Base-by-base conservation (phyloP, 306 rosid species). In the Fagus sylvatica region DNA sequence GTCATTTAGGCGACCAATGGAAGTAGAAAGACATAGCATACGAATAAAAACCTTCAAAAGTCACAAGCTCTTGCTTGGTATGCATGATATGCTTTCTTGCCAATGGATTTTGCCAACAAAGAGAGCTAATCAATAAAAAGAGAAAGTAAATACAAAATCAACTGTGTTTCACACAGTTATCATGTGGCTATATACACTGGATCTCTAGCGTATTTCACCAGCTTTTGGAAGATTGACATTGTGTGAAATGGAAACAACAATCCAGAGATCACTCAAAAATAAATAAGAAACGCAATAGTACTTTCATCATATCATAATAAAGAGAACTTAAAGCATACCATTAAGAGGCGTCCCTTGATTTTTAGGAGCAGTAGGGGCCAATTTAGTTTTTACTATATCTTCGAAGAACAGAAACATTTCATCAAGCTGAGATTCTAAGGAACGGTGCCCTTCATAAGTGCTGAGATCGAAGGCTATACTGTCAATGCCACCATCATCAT, bases 351-450 rank as follows among this genome's bases (percentile, higher is more conserved):
- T 73, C 5, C 0, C 54, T 62, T 62, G 79, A 37, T 70, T 73
- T 56, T 77, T 34, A 7, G 77, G 62, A 53, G 54, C 72, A 76
- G 65, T 46, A 39, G 1, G 49, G 57, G 64, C 22, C 2, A 10
- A 40, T 39, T 28, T 34, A 3, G 74, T n/a, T 54, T 73, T 53
- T 79, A 81, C 78, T 53, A 74, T 46, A 76, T 80, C 73, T 71
- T 75, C 85, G 33, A 72, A 37, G 6, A 56, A 67, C 55, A 73
- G 33, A 41, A 46, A 12, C 66, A 84, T 55, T 57, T 86, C 84
- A 77, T 86, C 91, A 65, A 90, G 76, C 79, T 86, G 87, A 3
- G 74, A 69, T 67, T 85, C 87, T 57, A 78, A 59, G 67, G 59
- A 55, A 62, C 10, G 7, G 2, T 86, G 69, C 73, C 82, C 91